Conservation (phyloP, 495 filamentous ascomycete species). For the Polyplosphaeria fusca region DNA sequence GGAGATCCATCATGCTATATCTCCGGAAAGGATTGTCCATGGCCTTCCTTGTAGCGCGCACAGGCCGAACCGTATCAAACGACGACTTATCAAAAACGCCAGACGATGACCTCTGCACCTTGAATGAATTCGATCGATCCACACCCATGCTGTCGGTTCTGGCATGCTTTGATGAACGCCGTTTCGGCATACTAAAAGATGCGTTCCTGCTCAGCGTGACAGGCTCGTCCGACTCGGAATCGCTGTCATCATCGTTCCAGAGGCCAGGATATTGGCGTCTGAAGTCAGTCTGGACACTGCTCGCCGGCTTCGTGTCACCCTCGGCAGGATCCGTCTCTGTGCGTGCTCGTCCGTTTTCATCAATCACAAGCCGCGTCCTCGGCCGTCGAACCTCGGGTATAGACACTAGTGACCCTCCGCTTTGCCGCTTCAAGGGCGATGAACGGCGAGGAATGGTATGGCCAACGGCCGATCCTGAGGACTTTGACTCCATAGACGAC, state of each 20-base stretch:
- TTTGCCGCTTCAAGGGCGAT: slow-evolving; percentile 36
- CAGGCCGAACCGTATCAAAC: slow-evolving; percentile 26
- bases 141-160: slow-evolving; percentile 31
- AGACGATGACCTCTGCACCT: slow-evolving; percentile 35
- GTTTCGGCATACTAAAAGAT: slow-evolving; percentile 38
- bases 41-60: slow-evolving; percentile 13
- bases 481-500: slow-evolving; percentile 25
- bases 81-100: slow-evolving; percentile 29
- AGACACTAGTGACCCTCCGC: slow-evolving; percentile 30
- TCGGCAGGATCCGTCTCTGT: slow-evolving; percentile 38
- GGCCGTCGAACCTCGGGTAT: slow-evolving; percentile 34
- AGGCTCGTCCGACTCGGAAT: slow-evolving; percentile 34
- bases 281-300: slow-evolving; percentile 23
- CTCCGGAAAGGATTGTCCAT: slow-evolving; percentile 22
- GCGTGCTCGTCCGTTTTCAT: slow-evolving; percentile 40
- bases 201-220: slow-evolving; percentile 31
- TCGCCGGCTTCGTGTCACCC: slow-evolving; percentile 35
- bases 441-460: slow-evolving; percentile 28
- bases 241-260: slow-evolving; percentile 39
- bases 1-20: slow-evolving; percentile 35
- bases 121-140: slow-evolving; percentile 28
- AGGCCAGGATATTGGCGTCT: slow-evolving; percentile 37
- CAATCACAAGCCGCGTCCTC: slow-evolving; percentile 39
- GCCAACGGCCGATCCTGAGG: slow-evolving; percentile 20
- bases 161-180: slow-evolving; percentile 36